Evolutionary conservation across 768 basidiomycete species (phyloP).

Genomic region (Suillus fuscotomentosus): DNA sequence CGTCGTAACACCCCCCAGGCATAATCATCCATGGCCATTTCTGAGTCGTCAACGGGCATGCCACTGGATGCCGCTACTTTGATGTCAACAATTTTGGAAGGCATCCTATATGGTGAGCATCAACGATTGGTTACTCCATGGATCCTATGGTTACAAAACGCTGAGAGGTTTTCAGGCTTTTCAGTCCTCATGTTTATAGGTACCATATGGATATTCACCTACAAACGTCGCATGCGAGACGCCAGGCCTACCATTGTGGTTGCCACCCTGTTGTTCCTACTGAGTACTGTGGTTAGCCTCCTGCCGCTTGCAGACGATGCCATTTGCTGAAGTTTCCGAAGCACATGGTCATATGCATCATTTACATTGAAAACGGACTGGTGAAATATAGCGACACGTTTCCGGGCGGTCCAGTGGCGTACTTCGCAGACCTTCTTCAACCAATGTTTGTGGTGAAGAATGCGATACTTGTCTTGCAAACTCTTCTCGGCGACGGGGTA

Average conservation of each 20-base stretch:
- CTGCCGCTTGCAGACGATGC: background rate
- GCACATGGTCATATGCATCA: constrained; percentile 12
- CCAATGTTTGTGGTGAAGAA: constrained; percentile 23
- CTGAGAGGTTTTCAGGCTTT: background rate
- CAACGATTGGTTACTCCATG: background rate
- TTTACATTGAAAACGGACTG: constrained; percentile 16
- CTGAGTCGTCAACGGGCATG: background rate
- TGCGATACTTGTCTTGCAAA: constrained; percentile 15
- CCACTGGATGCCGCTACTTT: background rate
- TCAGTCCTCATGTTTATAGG: background rate
- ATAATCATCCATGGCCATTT: background rate
- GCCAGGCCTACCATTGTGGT: background rate
- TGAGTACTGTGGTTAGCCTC: background rate
- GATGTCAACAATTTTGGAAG: background rate
- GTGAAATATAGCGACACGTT: constrained; percentile 16
- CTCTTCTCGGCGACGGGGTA: constrained; percentile 3
- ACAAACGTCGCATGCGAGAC: background rate
- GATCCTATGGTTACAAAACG: background rate
- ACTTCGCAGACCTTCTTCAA: constrained; percentile 20
- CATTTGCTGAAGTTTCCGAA: background rate
- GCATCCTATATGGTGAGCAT: background rate
- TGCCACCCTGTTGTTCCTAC: background rate
- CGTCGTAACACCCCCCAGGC: background rate
- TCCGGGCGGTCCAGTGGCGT: constrained; percentile 22
- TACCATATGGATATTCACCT: background rate